Percentiles rank a stretch among this genome's conserved stretches.
These are phyloP conservation scores for Collybia sordida DNA, from an alignment of 768 basidiomycete genomes.

Conservation along the genomic window DNA sequence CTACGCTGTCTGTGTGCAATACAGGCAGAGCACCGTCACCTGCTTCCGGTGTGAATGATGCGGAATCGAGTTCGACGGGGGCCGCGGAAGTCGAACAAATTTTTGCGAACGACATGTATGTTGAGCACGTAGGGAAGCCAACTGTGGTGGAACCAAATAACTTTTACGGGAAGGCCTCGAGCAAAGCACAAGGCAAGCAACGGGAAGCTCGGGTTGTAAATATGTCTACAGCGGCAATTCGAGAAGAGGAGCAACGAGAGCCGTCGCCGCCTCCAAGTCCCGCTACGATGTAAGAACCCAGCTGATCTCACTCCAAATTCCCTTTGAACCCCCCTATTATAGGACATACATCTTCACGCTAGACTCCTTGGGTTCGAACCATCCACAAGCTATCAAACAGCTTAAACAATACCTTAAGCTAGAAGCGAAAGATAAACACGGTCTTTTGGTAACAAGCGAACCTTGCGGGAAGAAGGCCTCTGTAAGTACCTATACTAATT, in stretches of 20 bases:
- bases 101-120: constrained; percentile 1
- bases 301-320: too few species aligned
- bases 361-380: constrained; percentile 82
- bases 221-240: constrained; percentile 9
- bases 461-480: constrained; percentile 49
- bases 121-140: not conserved
- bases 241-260: constrained; percentile 11
- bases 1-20: constrained; percentile 9
- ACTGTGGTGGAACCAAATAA: constrained; percentile 2
- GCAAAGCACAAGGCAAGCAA: constrained; percentile 17
- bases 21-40: not conserved
- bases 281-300: too few species aligned
- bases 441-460: constrained; percentile 32
- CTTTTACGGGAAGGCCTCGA: constrained; percentile 11
- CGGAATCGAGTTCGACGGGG: constrained; percentile 3
- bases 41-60: constrained; percentile 8
- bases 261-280: not conserved
- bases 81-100: not conserved
- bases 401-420: constrained; percentile 66
- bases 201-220: constrained; percentile 8
- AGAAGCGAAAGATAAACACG: constrained; percentile 78
- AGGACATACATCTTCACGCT: constrained; percentile 86
- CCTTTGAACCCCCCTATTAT: too few species aligned
- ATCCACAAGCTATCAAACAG: constrained; percentile 60
- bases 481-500: constrained; percentile 33